Evolutionary conservation across 345 rosid genomes (phyloP).

Genomic region (Balakata baccata): DNA sequence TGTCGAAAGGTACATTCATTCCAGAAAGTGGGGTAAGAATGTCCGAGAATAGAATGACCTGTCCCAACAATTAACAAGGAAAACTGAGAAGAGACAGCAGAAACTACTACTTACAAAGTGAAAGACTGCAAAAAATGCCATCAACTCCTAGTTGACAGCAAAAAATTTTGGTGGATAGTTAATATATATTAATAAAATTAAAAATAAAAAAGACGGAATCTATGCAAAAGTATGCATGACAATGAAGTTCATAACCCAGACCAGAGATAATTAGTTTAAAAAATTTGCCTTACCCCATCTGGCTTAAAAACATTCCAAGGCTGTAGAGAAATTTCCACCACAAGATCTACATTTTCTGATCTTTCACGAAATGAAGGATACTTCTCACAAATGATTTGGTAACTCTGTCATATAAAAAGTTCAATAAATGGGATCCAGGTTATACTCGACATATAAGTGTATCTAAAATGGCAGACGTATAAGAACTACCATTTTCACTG

Average conservation of each 20-base stretch:
- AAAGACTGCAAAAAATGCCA: neutral
- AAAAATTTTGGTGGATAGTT: neutral
- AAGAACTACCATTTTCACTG: neutral
- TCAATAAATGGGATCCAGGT: constrained; percentile 12
- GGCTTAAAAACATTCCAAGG: constrained; percentile 99
- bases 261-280: neutral
- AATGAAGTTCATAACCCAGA: neutral
- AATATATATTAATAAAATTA: constrained; percentile 7
- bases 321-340: constrained; percentile 89
- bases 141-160: neutral
- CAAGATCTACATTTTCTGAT: constrained; percentile 95
- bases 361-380: constrained; percentile 89
- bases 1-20: constrained; percentile 98
- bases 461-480: neutral
- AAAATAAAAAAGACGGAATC: neutral
- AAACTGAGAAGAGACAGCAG: constrained; percentile 1
- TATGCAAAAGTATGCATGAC: neutral
- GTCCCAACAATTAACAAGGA: constrained; percentile 21
- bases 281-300: constrained; percentile 63
- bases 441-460: neutral
- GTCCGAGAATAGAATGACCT: constrained; percentile 97
- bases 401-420: constrained; percentile 54
- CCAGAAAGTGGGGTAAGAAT: constrained; percentile 97
- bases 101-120: neutral
- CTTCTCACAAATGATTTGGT: constrained; percentile 79